Evolutionary conservation across 2,329 filamentous ascomycete genomes (phyloP).

Genomic region (Aspergillus sp.): DNA sequence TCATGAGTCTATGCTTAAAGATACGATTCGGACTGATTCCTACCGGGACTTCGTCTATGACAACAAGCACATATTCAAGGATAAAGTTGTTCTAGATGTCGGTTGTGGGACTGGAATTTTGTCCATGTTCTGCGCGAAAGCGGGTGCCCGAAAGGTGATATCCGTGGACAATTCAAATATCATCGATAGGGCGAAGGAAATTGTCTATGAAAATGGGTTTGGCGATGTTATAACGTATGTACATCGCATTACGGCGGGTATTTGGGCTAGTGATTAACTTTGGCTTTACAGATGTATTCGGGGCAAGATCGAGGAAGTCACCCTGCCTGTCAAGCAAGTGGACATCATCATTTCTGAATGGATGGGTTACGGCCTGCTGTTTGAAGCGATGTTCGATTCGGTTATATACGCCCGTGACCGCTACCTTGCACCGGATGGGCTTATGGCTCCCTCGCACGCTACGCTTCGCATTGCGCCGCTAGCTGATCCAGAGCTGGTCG

Average conservation of each 20-base stretch:
- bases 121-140: constrained; percentile 91
- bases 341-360: constrained; percentile 96
- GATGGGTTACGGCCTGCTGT: constrained; percentile 95
- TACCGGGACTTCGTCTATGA: constrained; percentile 95
- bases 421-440: constrained; percentile 75
- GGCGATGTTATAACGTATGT: constrained; percentile 65
- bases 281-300: constrained; percentile 59
- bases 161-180: constrained; percentile 92
- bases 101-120: constrained; percentile 84
- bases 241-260: background rate
- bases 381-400: constrained; percentile 94
- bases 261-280: constrained; percentile 5
- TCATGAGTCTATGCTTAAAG: constrained; percentile 94
- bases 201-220: constrained; percentile 78
- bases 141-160: constrained; percentile 81
- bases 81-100: constrained; percentile 85
- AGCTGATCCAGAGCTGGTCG: constrained; percentile 72
- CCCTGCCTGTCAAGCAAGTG: constrained; percentile 73
- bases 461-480: constrained; percentile 81
- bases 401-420: constrained; percentile 84
- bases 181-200: constrained; percentile 80
- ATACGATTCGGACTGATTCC: constrained; percentile 80
- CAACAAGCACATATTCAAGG: constrained; percentile 82
- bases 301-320: constrained; percentile 86
- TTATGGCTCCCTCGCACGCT: constrained; percentile 84